Base-by-base conservation (phyloP, 1,284 basidiomycete genomes). In the Ustilago sp. region DNA sequence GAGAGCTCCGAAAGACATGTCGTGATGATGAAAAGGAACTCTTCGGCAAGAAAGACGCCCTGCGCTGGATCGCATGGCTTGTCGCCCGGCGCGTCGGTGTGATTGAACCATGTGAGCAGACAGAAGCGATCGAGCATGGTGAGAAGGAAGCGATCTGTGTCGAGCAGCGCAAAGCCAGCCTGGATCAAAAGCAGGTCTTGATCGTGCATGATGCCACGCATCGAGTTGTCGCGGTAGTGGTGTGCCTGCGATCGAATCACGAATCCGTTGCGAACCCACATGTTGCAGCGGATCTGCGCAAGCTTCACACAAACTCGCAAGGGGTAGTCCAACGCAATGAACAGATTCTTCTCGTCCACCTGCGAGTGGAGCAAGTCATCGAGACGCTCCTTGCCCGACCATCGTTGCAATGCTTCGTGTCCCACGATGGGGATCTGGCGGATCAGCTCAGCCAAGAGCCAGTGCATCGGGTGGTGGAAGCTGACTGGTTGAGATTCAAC, bases 211-310 rank as follows among this genome's bases (percentile, higher is more conserved):
- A 94, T 90, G 86, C 98, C 97, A 34, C 96, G 92, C 61, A 98
- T 90, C 89, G 93, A 93, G 85, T 94, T 94, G 86, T 99, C 96
- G 48, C 95, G 92, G 86, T 99, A 99, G 86, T 99, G 95, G 63
- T 96, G 89, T n/a, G 95, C 89, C 85, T 99, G 97, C 1, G 94
- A 94, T 2, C 96, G 92, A 79, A 99, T 95, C 7, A 93, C 93
- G 80, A 95, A 94, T 2, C 97, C 97, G 80, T 99, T 99, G 60
- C 96, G 92, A 4, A 98, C 95, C 97, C 97, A 99, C 23, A 98
- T 89, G 3, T 95, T 95, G 2, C 94, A 93, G 17, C 95, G 91
- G 62, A 98, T 95, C 86, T 99, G 97, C 0, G 96, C 94, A 39
- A 98, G 91, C 78, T 86, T 86, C 68, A 86, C 84, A 39, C 73